Conservation (phyloP, 768 basidiomycete species). For the Steccherinum ochraceum region DNA sequence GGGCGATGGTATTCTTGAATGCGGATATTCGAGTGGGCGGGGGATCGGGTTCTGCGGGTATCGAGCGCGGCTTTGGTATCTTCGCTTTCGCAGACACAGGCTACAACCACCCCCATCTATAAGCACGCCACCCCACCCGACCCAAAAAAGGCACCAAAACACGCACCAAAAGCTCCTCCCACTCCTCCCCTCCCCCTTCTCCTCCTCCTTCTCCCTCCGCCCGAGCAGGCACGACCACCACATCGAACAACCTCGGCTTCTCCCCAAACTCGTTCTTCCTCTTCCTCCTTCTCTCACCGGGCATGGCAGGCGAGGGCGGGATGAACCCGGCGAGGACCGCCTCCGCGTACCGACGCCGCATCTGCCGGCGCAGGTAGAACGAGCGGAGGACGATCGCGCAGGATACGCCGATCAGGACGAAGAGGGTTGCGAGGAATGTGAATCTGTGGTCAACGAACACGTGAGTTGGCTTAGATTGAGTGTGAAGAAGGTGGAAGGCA, state of each 20-base stretch:
- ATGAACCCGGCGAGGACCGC: constrained; percentile 47
- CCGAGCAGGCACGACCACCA: constrained; percentile 30
- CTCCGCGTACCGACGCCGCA: constrained; percentile 45
- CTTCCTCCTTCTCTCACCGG: not conserved
- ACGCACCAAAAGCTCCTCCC: not conserved
- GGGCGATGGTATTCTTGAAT: not conserved
- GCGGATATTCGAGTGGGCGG: not conserved
- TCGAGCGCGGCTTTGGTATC: not conserved
- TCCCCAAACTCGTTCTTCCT: constrained; percentile 36
- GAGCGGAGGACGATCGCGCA: constrained; percentile 60
- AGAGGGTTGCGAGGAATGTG: constrained; percentile 68
- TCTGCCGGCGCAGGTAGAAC: constrained; percentile 51
- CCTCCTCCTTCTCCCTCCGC: constrained; percentile 40
- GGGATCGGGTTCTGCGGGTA: not conserved
- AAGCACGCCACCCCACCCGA: not conserved
- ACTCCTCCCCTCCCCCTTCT: constrained; percentile 31
- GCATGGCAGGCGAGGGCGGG: constrained; percentile 26
- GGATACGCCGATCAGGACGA: constrained; percentile 61
- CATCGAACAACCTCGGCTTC: constrained; percentile 46
- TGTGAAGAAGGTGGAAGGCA: not conserved
- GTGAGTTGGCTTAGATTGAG: too few relatives aligned
- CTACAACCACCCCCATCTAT: too few relatives aligned
- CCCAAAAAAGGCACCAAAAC: not conserved
- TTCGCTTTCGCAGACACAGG: constrained; percentile 8
- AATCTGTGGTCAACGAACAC: constrained; percentile 18